Base-by-base conservation (phyloP, 371 early-diverging fungal genomes). In the Mortierella polycephala region DNA sequence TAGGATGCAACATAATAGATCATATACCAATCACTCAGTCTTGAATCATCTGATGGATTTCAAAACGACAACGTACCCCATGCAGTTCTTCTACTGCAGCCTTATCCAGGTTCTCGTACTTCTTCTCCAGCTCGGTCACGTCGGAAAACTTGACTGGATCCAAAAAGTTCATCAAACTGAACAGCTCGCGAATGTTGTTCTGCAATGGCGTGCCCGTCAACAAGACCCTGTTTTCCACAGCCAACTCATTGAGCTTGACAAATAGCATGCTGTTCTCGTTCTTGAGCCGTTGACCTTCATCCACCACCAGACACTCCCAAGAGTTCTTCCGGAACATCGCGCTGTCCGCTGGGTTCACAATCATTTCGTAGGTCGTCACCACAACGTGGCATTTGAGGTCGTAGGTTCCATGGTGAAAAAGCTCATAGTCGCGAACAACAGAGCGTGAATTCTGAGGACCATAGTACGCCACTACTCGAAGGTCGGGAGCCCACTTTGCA, bases 241-340 rank as follows among this genome's bases (percentile, higher is more conserved):
- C 81, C 59, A 91, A 87, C 47, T 69, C 81, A 70, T 89, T 92
- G 30, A 96, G 83, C 53, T 85, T 81, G 56, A 87, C 89, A 41
- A 90, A 85, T 30, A 92, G 56, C 67, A 76, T 69, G 21, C 75
- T 77, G 60, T 72, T 83, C 55, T 75, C 91, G 83, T 96, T 97
- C 84, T 99, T 99, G 52, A 99, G 87, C 40, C 96, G 88, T 82
- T 99, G 99, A 1, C 97, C 99, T 82, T 98, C 99, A 81, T 99
- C 99, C 62, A 99, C 90, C 7, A 98, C 94, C 30, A 89, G 91
- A 41, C 89, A 91, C 55, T 91, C 85, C 95, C 96, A 99, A 2
- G 81, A 76, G 82, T 66, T 79, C 54, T 60, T 67, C 20, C 64
- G 83, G 60, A 94, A 85, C 39, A 88, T 62, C 7, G 81, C 85